Evolutionary conservation across 306 rosid genomes (phyloP).

Genomic region (Astragalus membranaceus): DNA sequence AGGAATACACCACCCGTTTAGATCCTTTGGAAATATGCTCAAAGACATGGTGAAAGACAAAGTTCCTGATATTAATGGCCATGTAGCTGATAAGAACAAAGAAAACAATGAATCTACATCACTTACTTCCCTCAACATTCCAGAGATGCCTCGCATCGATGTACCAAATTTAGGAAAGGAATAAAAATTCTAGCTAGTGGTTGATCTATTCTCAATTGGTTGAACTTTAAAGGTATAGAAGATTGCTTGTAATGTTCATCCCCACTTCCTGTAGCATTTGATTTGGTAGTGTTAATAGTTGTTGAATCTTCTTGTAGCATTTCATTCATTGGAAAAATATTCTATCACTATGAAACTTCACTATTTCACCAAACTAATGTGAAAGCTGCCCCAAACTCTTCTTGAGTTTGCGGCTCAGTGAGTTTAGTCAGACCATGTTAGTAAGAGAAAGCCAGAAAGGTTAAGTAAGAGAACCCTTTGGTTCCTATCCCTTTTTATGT

Average conservation of each 20-base stretch:
- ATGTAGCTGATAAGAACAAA: slow-evolving; percentile 25
- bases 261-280: neutral
- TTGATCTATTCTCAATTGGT: neutral
- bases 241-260: neutral
- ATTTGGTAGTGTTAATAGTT: neutral
- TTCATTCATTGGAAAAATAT: neutral
- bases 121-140: slow-evolving; percentile 32
- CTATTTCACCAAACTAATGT: no score
- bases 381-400: no score
- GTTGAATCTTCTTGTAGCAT: neutral
- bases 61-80: slow-evolving; percentile 16
- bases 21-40: slow-evolving; percentile 35
- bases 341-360: no score
- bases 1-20: slow-evolving; percentile 55
- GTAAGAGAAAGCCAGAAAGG: no score
- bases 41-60: slow-evolving; percentile 27
- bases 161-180: slow-evolving; percentile 18
- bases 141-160: slow-evolving; percentile 34
- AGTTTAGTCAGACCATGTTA: no score
- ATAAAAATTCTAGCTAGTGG: neutral
- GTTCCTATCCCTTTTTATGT: no score
- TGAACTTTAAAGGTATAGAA: neutral
- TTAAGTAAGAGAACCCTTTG: no score
- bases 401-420: no score
- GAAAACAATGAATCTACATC: slow-evolving; percentile 19